Conservation (phyloP, 768 basidiomycete species). For the Sarcomyxa edulis region DNA sequence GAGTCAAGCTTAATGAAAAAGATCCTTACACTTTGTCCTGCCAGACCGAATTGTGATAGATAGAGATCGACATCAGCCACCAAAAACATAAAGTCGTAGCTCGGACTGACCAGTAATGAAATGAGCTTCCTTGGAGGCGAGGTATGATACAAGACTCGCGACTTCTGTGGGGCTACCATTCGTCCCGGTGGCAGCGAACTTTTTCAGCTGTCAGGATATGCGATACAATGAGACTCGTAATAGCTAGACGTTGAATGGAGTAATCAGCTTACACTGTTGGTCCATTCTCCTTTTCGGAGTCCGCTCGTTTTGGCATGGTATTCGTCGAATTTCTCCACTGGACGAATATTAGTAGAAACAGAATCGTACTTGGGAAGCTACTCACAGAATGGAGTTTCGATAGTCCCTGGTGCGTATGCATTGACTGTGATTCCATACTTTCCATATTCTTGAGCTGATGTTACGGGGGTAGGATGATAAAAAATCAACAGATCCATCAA, state of each 20-base stretch:
- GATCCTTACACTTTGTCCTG: too few relatives aligned
- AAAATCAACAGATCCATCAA: too few relatives aligned
- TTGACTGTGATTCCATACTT: constrained; percentile 24
- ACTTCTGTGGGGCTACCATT: too few relatives aligned
- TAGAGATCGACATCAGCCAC: too few relatives aligned
- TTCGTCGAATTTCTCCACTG: constrained; percentile 6
- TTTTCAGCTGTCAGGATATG: too few relatives aligned
- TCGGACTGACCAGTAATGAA: constrained; percentile 30
- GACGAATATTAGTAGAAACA: not conserved
- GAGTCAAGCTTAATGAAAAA: too few relatives aligned
- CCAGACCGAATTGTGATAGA: too few relatives aligned
- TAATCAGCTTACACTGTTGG: too few relatives aligned
- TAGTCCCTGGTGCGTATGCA: constrained; percentile 21
- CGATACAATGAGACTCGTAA: not conserved
- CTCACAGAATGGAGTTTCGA: constrained; percentile 4
- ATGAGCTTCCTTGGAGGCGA: constrained; percentile 27
- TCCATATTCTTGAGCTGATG: constrained; percentile 18
- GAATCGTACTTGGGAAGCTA: not conserved
- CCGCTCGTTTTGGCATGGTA: constrained; percentile 3
- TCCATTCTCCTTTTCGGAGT: not conserved
- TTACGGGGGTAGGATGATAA: too few relatives aligned
- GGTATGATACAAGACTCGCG: constrained; percentile 30
- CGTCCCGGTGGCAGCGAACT: too few relatives aligned
- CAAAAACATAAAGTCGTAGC: too few relatives aligned
- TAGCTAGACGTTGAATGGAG: too few relatives aligned